Conservation (phyloP, 1,284 basidiomycete genomes). For the Tranzscheliella williamsii region DNA sequence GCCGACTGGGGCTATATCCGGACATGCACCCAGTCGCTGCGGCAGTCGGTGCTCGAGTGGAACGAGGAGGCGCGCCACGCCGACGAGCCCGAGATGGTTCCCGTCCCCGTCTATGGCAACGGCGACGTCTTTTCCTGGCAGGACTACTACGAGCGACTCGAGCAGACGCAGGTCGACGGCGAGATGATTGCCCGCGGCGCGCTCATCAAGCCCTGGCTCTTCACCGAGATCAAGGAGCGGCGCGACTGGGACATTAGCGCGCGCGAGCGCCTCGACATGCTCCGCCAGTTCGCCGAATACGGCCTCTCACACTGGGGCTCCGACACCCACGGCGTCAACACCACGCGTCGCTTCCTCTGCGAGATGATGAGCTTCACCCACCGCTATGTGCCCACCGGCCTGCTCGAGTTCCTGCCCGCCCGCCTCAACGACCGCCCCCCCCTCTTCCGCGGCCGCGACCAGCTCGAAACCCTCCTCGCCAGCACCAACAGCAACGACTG, state of each 20-base stretch:
- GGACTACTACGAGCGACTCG: slow-evolving; percentile 78
- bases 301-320: slow-evolving; percentile 57
- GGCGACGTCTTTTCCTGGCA: slow-evolving; percentile 90
- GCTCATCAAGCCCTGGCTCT: slow-evolving; percentile 77
- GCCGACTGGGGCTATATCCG: slow-evolving; percentile 66
- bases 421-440: slow-evolving; percentile 88
- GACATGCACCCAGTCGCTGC: slow-evolving; percentile 80
- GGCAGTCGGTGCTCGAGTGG: slow-evolving; percentile 64
- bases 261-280: slow-evolving; percentile 82
- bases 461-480: slow-evolving; percentile 78
- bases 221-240: slow-evolving; percentile 90
- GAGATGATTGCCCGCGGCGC: slow-evolving; percentile 94
- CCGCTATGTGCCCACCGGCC: slow-evolving; percentile 88
- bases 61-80: slow-evolving; percentile 47
- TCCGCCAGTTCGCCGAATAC: slow-evolving; percentile 66
- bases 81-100: slow-evolving; percentile 65
- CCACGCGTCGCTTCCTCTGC: slow-evolving; percentile 89
- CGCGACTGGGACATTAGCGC: slow-evolving; percentile 85
- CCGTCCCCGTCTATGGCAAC: slow-evolving; percentile 91
- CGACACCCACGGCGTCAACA: slow-evolving; percentile 74
- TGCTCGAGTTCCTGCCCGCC: slow-evolving; percentile 81
- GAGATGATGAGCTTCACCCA: slow-evolving; percentile 94
- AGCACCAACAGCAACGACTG: slow-evolving; percentile 84
- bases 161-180: slow-evolving; percentile 81
- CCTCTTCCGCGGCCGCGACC: slow-evolving; percentile 79